These are phyloP conservation scores for Magnusiomyces tetraspermus DNA, from an alignment of 1,139 yeast species.

Conservation along the genomic window DNA sequence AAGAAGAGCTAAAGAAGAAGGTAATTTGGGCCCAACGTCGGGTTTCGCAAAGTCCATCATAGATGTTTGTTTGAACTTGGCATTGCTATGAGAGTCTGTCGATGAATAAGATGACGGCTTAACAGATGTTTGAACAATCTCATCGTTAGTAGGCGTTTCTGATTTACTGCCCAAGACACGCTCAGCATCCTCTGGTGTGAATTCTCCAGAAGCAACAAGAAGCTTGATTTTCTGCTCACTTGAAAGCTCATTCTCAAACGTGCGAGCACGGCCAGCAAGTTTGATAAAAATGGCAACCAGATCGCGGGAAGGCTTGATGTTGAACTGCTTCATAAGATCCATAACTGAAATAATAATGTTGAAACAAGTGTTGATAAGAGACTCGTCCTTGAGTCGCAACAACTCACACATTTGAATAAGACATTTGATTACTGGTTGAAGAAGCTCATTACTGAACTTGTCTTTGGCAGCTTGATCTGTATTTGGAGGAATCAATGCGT, in stretches of 20 bases:
- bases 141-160: slow-evolving; percentile 7
- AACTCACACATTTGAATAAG: slow-evolving; percentile 52
- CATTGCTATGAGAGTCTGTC: not conserved
- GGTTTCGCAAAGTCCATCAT: slow-evolving; percentile 18
- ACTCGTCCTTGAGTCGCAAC: slow-evolving; percentile 72
- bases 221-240: slow-evolving; percentile 20
- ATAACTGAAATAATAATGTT: slow-evolving; percentile 45
- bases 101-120: not conserved
- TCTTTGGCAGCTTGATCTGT: slow-evolving; percentile 18
- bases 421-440: slow-evolving; percentile 24
- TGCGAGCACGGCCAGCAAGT: slow-evolving; percentile 19
- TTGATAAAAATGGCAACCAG: slow-evolving; percentile 20
- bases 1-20: not conserved
- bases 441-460: slow-evolving; percentile 23
- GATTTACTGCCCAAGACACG: slow-evolving; percentile 12
- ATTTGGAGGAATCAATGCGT: slow-evolving; percentile 32
- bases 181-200: slow-evolving; percentile 18
- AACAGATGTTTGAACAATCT: slow-evolving; percentile 3
- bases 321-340: slow-evolving; percentile 25
- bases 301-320: slow-evolving; percentile 23
- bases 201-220: slow-evolving; percentile 20
- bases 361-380: slow-evolving; percentile 67
- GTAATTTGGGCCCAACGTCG: slow-evolving; percentile 1
- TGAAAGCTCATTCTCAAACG: slow-evolving; percentile 22
- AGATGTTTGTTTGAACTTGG: slow-evolving; percentile 16